A percentile compares a stretch with the other conserved stretches of the same genome.
These are phyloP conservation scores for Wickerhamomyces subpelliculosus DNA, from an alignment of 805 yeast species.

Conservation along the genomic window DNA sequence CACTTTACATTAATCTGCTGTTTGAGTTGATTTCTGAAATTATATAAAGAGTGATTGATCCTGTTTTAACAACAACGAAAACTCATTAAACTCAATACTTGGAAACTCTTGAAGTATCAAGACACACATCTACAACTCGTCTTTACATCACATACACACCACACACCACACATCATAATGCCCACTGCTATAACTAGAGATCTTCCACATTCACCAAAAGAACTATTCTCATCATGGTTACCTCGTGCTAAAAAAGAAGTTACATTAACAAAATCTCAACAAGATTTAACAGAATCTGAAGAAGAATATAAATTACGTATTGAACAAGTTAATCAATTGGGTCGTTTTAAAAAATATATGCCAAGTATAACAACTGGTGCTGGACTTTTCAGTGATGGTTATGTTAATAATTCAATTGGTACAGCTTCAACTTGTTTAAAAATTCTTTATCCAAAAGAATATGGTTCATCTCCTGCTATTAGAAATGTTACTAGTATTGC, in stretches of 20 bases:
- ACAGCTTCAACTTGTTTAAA: conserved; percentile 68
- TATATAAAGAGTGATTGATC: too few species aligned
- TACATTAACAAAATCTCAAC: conserved; percentile 26
- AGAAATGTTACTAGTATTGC: conserved; percentile 82
- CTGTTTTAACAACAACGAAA: too few species aligned
- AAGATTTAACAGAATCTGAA: conserved; percentile 22
- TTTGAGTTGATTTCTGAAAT: too few species aligned
- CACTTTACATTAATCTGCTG: too few species aligned
- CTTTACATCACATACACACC: too few species aligned
- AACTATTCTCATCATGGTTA: conserved; percentile 35
- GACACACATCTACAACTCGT: too few species aligned
- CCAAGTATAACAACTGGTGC: conserved; percentile 83
- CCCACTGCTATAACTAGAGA: conserved; percentile 32
- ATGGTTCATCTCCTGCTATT: conserved; percentile 59
- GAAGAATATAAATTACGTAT: conserved; percentile 16
- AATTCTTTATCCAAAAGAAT: conserved; percentile 56
- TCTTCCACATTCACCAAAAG: conserved; percentile 35
- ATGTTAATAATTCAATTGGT: conserved; percentile 78
- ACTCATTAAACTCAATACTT: too few species aligned
- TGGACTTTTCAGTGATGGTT: conserved; percentile 90
- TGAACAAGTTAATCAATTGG: conserved; percentile 11
- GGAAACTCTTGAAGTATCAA: too few species aligned
- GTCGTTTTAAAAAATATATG: conserved; percentile 38
- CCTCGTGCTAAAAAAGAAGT: conserved; percentile 36
- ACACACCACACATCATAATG: too few species aligned